Evolutionary conservation across 2,329 filamentous ascomycete species (phyloP).

Genomic region (Phoma sp.): DNA sequence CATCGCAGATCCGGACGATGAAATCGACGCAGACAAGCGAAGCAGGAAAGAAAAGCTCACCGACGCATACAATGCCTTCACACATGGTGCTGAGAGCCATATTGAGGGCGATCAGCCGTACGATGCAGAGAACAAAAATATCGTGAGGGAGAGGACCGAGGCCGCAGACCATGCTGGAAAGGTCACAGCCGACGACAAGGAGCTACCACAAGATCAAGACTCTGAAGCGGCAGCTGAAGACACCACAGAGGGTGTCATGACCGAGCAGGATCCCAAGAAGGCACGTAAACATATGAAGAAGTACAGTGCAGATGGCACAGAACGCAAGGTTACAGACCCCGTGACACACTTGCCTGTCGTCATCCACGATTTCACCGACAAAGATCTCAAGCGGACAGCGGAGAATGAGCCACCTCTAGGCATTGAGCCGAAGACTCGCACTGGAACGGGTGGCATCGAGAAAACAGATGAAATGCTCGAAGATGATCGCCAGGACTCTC

Average conservation of each 20-base stretch:
- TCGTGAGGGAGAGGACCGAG: slow-evolving; percentile 30
- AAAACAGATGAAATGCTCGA: slow-evolving; percentile 54
- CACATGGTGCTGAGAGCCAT: slow-evolving; percentile 35
- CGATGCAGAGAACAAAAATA: slow-evolving; percentile 45
- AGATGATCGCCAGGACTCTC: slow-evolving; percentile 50
- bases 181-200: slow-evolving; percentile 19
- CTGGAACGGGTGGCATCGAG: slow-evolving; percentile 52
- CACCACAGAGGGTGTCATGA: slow-evolving; percentile 52
- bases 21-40: slow-evolving; percentile 30
- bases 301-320: slow-evolving; percentile 53
- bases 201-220: slow-evolving; percentile 27
- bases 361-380: slow-evolving; percentile 71
- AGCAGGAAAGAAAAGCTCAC: slow-evolving; percentile 44
- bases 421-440: slow-evolving; percentile 49
- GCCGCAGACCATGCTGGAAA: slow-evolving; percentile 43
- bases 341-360: slow-evolving; percentile 72
- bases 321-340: slow-evolving; percentile 71
- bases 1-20: slow-evolving; percentile 24
- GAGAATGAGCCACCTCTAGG: slow-evolving; percentile 55
- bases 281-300: slow-evolving; percentile 59
- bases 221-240: slow-evolving; percentile 41
- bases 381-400: slow-evolving; percentile 60
- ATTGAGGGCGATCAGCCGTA: slow-evolving; percentile 39
- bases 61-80: slow-evolving; percentile 44
- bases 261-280: slow-evolving; percentile 51